Evolutionary conservation across 2,329 filamentous ascomycete species (phyloP).

Genomic region (Herpotrichia juniperi): DNA sequence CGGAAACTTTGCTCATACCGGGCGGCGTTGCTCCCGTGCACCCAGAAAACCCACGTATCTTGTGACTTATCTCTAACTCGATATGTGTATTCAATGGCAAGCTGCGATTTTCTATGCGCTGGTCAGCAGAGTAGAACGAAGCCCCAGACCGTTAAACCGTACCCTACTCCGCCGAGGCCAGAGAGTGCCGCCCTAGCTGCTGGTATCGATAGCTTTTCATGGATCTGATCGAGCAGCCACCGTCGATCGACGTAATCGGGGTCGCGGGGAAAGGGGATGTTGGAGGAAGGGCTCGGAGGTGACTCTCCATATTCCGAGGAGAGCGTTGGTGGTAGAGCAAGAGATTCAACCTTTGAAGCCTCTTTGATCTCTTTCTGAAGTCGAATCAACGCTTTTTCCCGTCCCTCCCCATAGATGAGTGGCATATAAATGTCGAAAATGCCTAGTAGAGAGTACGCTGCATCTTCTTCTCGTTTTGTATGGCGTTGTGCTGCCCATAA

Average conservation of each 20-base stretch:
- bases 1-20: constrained; percentile 18
- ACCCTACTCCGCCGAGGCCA: constrained; percentile 14
- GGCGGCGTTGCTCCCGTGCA: no score
- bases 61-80: constrained; percentile 4
- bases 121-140: not conserved
- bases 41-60: constrained; percentile 17
- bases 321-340: no score
- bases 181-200: constrained; percentile 27
- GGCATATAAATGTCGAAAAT: no score
- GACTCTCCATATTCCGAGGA: constrained; percentile 15
- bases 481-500: no score
- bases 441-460: no score
- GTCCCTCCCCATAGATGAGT: no score
- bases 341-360: no score
- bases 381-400: no score
- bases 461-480: no score
- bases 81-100: constrained; percentile 17
- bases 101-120: constrained; percentile 10
- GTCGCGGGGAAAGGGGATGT: constrained; percentile 36
- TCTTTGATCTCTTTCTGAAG: no score
- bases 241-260: constrained; percentile 30
- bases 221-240: constrained; percentile 22
- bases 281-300: constrained; percentile 23
- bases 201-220: constrained; percentile 36
- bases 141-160: no score